Conservation (phyloP, 2,329 filamentous ascomycete species). For the Lasiodiplodia citricola region DNA sequence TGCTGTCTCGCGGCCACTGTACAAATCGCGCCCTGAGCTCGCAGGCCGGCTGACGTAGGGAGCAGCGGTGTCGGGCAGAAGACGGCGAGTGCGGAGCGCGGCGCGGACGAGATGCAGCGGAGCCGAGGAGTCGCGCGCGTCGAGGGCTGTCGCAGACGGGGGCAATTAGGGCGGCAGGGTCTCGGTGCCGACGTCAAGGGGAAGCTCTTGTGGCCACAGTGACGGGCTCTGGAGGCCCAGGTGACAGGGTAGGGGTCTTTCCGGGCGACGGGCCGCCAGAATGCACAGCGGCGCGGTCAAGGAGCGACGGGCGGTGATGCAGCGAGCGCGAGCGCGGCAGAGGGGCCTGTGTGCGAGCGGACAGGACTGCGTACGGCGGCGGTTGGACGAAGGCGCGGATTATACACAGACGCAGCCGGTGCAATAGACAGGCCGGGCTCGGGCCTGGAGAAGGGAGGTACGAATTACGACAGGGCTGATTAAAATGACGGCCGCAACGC, state of each 20-base stretch:
- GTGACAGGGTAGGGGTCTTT: neutral
- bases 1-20: slow-evolving; percentile 29
- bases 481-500: slow-evolving; percentile 25
- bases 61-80: slow-evolving; percentile 21
- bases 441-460: slow-evolving; percentile 25
- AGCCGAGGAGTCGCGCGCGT: neutral
- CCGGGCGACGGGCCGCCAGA: neutral
- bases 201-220: slow-evolving; percentile 9
- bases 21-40: slow-evolving; percentile 33
- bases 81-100: neutral
- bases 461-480: slow-evolving; percentile 26
- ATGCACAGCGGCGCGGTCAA: slow-evolving; percentile 18
- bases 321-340: neutral
- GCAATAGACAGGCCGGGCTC: slow-evolving; percentile 22
- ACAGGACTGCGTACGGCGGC: slow-evolving; percentile 1
- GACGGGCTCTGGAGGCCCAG: neutral
- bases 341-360: slow-evolving; percentile 5
- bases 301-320: slow-evolving; percentile 21
- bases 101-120: neutral
- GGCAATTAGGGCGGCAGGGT: slow-evolving; percentile 20
- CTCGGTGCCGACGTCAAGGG: slow-evolving; percentile 21
- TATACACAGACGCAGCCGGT: slow-evolving; percentile 21
- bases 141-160: slow-evolving; percentile 6
- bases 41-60: slow-evolving; percentile 38
- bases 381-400: slow-evolving; percentile 18